Evolutionary conservation across 495 filamentous ascomycete species (phyloP), one percentile per base, ranked within the genome.

Genomic region (Trichoderma reesei): DNA sequence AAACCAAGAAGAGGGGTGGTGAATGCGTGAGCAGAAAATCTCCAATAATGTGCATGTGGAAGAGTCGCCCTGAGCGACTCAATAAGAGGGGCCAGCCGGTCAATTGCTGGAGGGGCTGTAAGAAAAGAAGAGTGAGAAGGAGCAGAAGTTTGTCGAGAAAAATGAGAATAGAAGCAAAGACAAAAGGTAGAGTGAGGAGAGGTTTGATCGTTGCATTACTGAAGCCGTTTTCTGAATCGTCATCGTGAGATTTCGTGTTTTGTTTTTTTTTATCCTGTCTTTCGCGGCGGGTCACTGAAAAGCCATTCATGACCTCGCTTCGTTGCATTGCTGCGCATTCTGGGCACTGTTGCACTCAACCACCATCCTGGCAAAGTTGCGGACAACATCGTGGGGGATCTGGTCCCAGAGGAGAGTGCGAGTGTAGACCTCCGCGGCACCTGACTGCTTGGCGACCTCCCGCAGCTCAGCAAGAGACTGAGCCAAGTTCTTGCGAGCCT

Each of bases 391-490:
- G 67, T 85, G 79, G 56, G 95, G 91, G 66, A 98, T 90, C 72
- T 89, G 87, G 70, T 96, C 92, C 92, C 92, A 97, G 68, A 98
- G 87, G 65, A 98, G 82, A 60, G 90, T 94, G 37, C 93, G 82
- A 36, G 91, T 94, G 76, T 98, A 96, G 48, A 97, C 90, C 69
- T 96, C 91, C 37, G 89, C 88, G 41, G 85, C 90, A 61, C 81
- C 82, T n/a, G 41, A 13, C 64, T 84, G 79, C 70, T 88, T 86
- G 69, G 79, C 81, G 66, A 79, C 77, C 72, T 76, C 81, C 66
- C 91, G 85, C 86, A 95, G 90, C 36, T 82, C 87, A 66, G 88
- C 87, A 39, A 97, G 81, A 10, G 90, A 86, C 68, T 96, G 90
- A 63, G 90, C 91, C 56, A 98, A 83, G 68, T 89, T 91, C 66